These are phyloP conservation scores for Quercus rubra DNA, from an alignment of 306 rosid genomes.

Conservation along the genomic window DNA sequence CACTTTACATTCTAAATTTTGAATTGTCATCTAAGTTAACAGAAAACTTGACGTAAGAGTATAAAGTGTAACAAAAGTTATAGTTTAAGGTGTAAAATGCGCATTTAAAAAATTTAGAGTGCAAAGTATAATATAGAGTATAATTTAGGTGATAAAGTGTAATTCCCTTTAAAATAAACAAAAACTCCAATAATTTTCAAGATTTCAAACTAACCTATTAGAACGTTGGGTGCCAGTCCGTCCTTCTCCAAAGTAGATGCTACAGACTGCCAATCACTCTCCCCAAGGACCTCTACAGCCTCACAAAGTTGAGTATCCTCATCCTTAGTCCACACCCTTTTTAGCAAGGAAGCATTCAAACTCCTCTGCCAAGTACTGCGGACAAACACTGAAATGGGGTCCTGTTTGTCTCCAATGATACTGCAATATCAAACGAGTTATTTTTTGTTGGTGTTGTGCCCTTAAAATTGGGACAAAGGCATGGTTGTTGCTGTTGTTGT, in stretches of 20 bases:
- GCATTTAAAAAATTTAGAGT: rapidly evolving
- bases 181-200: background rate
- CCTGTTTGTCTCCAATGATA: slow-evolving; percentile 68
- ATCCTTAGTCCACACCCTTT: slow-evolving; percentile 89
- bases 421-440: slow-evolving; percentile 77
- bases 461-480: no score
- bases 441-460: background rate
- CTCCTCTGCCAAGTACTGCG: slow-evolving; percentile 73
- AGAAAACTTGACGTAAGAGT: no score
- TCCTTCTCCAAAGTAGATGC: slow-evolving; percentile 86
- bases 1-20: no score
- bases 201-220: slow-evolving; percentile 64
- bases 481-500: background rate
- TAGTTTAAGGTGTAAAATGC: no score
- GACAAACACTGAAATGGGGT: slow-evolving; percentile 84
- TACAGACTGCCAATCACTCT: slow-evolving; percentile 71
- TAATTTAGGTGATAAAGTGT: no score
- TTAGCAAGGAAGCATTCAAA: slow-evolving; percentile 73
- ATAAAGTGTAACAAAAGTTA: no score
- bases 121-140: no score
- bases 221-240: slow-evolving; percentile 89
- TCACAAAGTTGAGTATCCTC: slow-evolving; percentile 73
- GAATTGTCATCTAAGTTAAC: no score
- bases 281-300: slow-evolving; percentile 66
- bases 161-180: background rate